phyloP scores from a whole-genome alignment of 495 filamentous ascomycete species.

The Penicillium soppii region DNA sequence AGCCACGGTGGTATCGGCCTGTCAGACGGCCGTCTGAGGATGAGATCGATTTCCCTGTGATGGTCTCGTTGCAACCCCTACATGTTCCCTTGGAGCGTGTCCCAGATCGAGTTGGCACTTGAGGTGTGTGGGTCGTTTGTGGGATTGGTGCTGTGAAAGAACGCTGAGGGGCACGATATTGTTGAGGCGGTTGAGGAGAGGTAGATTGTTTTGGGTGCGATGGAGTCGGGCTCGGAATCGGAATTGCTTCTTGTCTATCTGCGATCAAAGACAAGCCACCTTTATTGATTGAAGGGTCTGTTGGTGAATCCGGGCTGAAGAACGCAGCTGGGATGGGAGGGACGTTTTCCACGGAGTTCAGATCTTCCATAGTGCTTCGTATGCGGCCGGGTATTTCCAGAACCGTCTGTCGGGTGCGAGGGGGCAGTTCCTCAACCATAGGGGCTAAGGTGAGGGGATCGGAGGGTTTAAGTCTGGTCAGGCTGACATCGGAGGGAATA shows the following conservation, averaged over 20 bases:
- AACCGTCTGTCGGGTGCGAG: slow-evolving; percentile 17
- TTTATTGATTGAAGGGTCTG: slow-evolving; percentile 54
- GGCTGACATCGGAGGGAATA: slow-evolving; percentile 41
- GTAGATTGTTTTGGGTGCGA: slow-evolving; percentile 16
- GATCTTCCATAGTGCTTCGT: slow-evolving; percentile 28
- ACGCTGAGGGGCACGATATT: slow-evolving; percentile 22
- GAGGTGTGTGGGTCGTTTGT: slow-evolving; percentile 14
- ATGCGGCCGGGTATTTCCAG: slow-evolving; percentile 18
- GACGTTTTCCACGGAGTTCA: slow-evolving; percentile 24
- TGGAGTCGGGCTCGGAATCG: neutral
- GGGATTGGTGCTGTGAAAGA: slow-evolving; percentile 29
- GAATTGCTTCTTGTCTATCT: slow-evolving; percentile 18
- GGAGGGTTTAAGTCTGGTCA: slow-evolving; percentile 29
- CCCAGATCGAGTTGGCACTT: slow-evolving; percentile 30
- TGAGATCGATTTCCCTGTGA: slow-evolving; percentile 88
- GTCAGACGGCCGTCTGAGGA: slow-evolving; percentile 92
- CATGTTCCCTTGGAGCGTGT: slow-evolving; percentile 67
- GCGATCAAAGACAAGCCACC: slow-evolving; percentile 43
- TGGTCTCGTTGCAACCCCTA: slow-evolving; percentile 74
- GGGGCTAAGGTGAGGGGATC: slow-evolving; percentile 35
- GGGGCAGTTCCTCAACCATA: slow-evolving; percentile 37
- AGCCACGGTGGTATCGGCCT: slow-evolving; percentile 89
- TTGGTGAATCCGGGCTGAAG: slow-evolving; percentile 55
- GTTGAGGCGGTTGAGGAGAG: slow-evolving; percentile 18
- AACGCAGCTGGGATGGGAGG: slow-evolving; percentile 34